Percentiles rank a stretch among this genome's conserved stretches.
phyloP scores from a whole-genome alignment of 768 basidiomycete genomes.

The Pisolithus marmoratus region DNA sequence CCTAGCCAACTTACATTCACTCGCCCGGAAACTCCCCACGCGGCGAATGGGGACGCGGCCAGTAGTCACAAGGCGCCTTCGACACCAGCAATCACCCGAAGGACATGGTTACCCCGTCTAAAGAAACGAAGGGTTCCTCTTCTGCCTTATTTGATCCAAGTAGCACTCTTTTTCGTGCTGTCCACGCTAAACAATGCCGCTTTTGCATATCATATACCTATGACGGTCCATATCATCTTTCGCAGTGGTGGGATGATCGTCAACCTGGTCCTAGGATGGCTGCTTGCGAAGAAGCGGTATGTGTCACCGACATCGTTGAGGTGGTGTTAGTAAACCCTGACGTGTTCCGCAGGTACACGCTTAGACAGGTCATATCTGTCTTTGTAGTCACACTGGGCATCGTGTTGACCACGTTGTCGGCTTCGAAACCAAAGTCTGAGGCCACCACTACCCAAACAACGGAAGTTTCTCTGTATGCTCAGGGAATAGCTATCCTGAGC shows the following conservation, averaged over 20 bases:
- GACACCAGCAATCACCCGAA: not conserved
- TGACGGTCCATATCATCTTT: conserved; percentile 93
- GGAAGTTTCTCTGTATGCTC: conserved; percentile 41
- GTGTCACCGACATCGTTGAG: conserved; percentile 14
- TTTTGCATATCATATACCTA: conserved; percentile 81
- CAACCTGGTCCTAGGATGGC: conserved; percentile 75
- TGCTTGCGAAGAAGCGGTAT: conserved; percentile 58
- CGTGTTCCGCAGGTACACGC: conserved; percentile 47
- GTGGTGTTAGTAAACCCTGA: conserved; percentile 7
- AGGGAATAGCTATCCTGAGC: conserved; percentile 68
- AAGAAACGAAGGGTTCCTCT: conserved; percentile 67
- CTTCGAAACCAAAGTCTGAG: conserved; percentile 35
- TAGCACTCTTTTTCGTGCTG: conserved; percentile 71
- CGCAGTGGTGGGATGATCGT: conserved; percentile 82
- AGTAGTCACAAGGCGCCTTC: conserved; percentile 1
- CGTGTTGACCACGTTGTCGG: conserved; percentile 74
- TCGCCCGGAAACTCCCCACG: conserved; percentile 3
- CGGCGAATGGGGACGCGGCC: not conserved
- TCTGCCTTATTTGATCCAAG: conserved; percentile 69
- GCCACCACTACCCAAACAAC: conserved; percentile 1
- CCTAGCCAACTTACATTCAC: conserved; percentile 47
- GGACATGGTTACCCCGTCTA: conserved; percentile 37
- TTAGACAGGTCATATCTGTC: conserved; percentile 65
- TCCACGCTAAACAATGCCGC: conserved; percentile 89
- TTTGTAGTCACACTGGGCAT: conserved; percentile 79